Percentiles rank a stretch among this genome's conserved stretches.
Evolutionary conservation across 345 rosid genomes (phyloP).

Genomic region (Heritiera littoralis): DNA sequence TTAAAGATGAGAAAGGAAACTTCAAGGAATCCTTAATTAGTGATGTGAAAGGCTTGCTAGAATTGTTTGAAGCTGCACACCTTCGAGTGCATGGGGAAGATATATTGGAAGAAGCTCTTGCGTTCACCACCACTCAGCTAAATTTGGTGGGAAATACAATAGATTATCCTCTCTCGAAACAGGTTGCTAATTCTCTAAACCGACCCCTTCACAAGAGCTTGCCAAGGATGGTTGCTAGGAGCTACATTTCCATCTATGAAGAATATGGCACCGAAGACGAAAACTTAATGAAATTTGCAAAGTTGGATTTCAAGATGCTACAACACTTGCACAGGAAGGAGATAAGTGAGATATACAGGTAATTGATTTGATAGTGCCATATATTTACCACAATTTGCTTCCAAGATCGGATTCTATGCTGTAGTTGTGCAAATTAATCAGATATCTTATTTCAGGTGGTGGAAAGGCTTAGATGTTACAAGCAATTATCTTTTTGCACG

Average conservation of each 20-base stretch:
- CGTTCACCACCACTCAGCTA: too few species aligned
- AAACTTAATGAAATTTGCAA: conserved; percentile 24
- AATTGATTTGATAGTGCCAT: background rate
- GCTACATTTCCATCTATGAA: conserved; percentile 24
- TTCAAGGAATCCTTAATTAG: too few species aligned
- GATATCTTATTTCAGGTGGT: conserved; percentile 32
- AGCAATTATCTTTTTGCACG: conserved; percentile 30
- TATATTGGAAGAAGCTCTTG: too few species aligned
- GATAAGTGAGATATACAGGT: background rate
- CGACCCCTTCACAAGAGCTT: conserved; percentile 16
- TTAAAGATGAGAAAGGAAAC: too few species aligned
- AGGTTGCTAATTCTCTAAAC: background rate
- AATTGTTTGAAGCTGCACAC: too few species aligned
- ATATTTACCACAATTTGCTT: background rate
- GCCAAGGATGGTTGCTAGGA: conserved; percentile 22
- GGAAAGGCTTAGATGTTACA: conserved; percentile 30
- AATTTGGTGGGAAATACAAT: too few species aligned
- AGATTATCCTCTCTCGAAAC: background rate
- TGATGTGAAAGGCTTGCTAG: too few species aligned
- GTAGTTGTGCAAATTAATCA: background rate
- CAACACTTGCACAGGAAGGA: conserved; percentile 22
- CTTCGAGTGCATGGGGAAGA: too few species aligned
- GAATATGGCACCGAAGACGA: conserved; percentile 11
- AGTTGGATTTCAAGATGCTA: conserved; percentile 27
- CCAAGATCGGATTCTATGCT: background rate